A percentile compares a stretch with the other conserved stretches of the same genome.
These are phyloP conservation scores for Neurospora sp. DNA, from an alignment of 2,329 filamentous ascomycete genomes.

Conservation along the genomic window DNA sequence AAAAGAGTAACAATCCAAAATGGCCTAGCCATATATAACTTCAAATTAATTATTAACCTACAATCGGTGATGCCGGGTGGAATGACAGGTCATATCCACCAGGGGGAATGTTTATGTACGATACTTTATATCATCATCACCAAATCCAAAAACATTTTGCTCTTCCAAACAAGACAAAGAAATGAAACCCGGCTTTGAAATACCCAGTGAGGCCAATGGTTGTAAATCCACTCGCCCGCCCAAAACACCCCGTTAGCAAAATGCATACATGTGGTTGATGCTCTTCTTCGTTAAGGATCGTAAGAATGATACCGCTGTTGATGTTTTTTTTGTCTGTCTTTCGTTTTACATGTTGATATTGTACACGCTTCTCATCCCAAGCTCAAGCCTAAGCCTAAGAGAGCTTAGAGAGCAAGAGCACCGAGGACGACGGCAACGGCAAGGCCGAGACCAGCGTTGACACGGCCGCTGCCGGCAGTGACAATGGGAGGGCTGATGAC, in stretches of 20 bases:
- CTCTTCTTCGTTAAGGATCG: slow-evolving; percentile 44
- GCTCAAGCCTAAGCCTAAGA: slow-evolving; percentile 3
- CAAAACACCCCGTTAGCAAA: slow-evolving; percentile 15
- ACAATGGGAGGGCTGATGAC: slow-evolving; percentile 23
- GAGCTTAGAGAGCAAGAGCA: slow-evolving; percentile 36
- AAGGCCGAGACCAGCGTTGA: slow-evolving; percentile 35
- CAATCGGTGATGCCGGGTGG: not conserved
- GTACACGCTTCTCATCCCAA: not conserved
- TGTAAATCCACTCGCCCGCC: slow-evolving; percentile 2
- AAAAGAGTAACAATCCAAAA: not conserved
- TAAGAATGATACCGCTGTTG: slow-evolving; percentile 38
- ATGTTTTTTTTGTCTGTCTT: not conserved
- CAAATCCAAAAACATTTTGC: not conserved
- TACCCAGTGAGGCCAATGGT: not conserved
- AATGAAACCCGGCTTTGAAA: not conserved
- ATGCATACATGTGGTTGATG: slow-evolving; percentile 19
- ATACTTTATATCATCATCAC: not conserved
- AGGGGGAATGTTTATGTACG: not conserved
- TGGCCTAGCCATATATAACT: not conserved
- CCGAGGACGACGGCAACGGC: slow-evolving; percentile 32
- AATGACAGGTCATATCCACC: not conserved
- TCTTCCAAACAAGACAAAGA: not conserved
- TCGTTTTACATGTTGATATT: not conserved
- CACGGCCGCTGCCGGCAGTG: slow-evolving; percentile 24
- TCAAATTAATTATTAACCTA: not conserved